Conservation (phyloP, 345 rosid species). For the Durio zibethinus region DNA sequence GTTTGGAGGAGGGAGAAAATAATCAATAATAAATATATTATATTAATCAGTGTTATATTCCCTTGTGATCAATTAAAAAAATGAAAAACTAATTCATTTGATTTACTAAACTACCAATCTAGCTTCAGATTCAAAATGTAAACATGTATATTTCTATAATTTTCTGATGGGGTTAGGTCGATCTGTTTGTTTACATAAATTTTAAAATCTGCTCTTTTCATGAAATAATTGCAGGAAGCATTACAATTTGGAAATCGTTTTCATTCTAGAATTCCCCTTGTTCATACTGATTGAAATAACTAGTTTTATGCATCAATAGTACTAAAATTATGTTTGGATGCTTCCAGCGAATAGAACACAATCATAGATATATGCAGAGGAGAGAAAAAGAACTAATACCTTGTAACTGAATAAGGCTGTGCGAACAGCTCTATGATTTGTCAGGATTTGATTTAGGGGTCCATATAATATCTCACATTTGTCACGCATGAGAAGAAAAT, state of each 20-base stretch:
- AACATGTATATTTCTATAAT: background rate
- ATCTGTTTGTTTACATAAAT: background rate
- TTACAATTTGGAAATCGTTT: constrained; percentile 5
- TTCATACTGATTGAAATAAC: background rate
- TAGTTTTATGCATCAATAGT: background rate
- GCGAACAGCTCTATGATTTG: background rate
- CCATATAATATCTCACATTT: background rate
- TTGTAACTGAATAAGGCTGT: background rate
- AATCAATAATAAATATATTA: background rate
- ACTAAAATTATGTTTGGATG: background rate
- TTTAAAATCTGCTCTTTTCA: background rate
- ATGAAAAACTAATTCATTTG: no score
- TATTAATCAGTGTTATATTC: background rate
- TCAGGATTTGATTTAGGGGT: background rate
- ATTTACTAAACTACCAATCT: background rate
- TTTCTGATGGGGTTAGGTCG: constrained; percentile 8
- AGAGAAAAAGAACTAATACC: no score
- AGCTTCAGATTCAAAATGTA: background rate
- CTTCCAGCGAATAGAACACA: background rate
- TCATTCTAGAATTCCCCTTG: constrained; percentile 1
- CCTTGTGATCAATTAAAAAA: background rate
- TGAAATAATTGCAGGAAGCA: background rate
- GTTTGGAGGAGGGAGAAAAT: background rate
- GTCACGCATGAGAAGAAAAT: background rate
- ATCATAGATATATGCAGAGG: background rate